Percentiles rank a stretch among this genome's conserved stretches.
These are phyloP conservation scores for Tylopilus orsonianus DNA, from an alignment of 1,284 basidiomycete species.

Conservation along the genomic window DNA sequence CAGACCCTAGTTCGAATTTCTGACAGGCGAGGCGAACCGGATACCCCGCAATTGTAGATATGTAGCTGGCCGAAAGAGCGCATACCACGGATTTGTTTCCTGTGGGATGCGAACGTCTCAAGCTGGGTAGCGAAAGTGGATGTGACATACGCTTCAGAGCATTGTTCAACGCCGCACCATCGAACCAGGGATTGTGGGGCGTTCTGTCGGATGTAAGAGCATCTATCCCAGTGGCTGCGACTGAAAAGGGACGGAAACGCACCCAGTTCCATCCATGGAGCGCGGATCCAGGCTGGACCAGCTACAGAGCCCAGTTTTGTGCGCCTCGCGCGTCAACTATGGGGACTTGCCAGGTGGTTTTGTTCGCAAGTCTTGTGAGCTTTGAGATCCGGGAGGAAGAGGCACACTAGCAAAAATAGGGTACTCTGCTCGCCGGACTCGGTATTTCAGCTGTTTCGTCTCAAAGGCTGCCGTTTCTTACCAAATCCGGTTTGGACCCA, in stretches of 20 bases:
- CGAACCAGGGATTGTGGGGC: constrained; percentile 59
- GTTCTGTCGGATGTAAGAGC: constrained; percentile 36
- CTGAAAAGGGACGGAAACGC: constrained; percentile 10
- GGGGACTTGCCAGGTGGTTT: constrained; percentile 18
- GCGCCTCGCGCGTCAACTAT: constrained; percentile 39
- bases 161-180: constrained; percentile 61
- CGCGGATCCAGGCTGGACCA: constrained; percentile 52
- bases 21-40: constrained; percentile 52
- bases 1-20: background rate
- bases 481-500: constrained; percentile 21
- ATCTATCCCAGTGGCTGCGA: constrained; percentile 4
- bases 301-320: constrained; percentile 41
- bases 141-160: constrained; percentile 57
- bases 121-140: constrained; percentile 7
- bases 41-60: constrained; percentile 81
- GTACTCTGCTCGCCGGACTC: constrained; percentile 22
- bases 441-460: constrained; percentile 5
- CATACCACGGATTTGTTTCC: constrained; percentile 81
- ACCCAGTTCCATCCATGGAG: constrained; percentile 83
- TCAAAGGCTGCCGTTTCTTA: too few species aligned
- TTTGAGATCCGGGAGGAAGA: constrained; percentile 17
- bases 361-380: constrained; percentile 11
- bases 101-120: constrained; percentile 29
- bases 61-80: constrained; percentile 78
- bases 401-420: constrained; percentile 17